Percentiles rank a stretch among this genome's conserved stretches.
phyloP scores from a whole-genome alignment of 2,329 filamentous ascomycete genomes.

The Keithomyces neogunnii region DNA sequence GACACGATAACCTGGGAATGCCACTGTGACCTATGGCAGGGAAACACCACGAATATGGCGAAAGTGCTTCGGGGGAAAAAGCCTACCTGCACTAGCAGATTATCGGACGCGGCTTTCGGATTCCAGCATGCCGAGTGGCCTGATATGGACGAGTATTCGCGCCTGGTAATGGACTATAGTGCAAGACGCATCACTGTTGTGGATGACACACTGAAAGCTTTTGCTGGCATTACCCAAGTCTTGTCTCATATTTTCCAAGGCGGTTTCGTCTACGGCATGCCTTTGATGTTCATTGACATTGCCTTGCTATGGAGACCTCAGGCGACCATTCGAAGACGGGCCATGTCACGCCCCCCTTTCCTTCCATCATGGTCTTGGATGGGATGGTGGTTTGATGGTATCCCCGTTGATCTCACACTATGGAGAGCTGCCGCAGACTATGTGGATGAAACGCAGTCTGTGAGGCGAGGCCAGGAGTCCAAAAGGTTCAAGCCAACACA shows the following conservation, averaged over 20 bases:
- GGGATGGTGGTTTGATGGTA: conserved; percentile 38
- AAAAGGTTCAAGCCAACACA: conserved; percentile 28
- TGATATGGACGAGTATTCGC: conserved; percentile 36
- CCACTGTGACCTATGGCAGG: conserved; percentile 35
- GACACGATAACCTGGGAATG: conserved; percentile 36
- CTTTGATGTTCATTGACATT: conserved; percentile 35
- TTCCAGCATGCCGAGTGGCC: conserved; percentile 35
- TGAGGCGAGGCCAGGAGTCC: conserved; percentile 20
- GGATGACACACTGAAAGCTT: conserved; percentile 34
- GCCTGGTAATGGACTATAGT: conserved; percentile 35
- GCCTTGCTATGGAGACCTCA: conserved; percentile 36
- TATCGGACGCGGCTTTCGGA: conserved; percentile 24
- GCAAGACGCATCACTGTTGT: conserved; percentile 28
- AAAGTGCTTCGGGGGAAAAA: conserved; percentile 23
- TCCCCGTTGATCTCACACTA: conserved; percentile 31
- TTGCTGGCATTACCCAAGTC: conserved; percentile 33
- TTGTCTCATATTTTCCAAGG: conserved; percentile 32
- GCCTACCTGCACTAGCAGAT: conserved; percentile 22
- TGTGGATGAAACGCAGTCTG: conserved; percentile 26
- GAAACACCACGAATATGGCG: conserved; percentile 20
- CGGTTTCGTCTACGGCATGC: conserved; percentile 37
- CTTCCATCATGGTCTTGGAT: conserved; percentile 40
- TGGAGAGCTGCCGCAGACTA: conserved; percentile 37
- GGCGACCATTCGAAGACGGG: conserved; percentile 31
- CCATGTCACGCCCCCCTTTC: conserved; percentile 26